These are phyloP conservation scores for Chytriomyces sp. DNA, from an alignment of 192 early-diverging fungal species.

Conservation along the genomic window DNA sequence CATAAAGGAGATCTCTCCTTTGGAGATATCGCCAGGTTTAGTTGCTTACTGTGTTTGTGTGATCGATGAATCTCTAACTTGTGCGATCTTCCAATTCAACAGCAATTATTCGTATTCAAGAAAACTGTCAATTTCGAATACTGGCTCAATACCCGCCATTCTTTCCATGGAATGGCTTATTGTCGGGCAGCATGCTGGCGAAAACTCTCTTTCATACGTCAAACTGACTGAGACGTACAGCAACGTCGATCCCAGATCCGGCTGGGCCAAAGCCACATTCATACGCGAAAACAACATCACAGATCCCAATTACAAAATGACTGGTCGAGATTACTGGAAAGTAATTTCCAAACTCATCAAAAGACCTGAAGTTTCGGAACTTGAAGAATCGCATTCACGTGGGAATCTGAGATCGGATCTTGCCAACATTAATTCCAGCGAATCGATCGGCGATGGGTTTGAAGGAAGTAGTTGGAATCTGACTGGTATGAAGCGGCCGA, in stretches of 20 bases:
- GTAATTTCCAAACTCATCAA: slow-evolving; percentile 53
- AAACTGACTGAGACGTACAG: slow-evolving; percentile 56
- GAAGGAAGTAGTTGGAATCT: not conserved
- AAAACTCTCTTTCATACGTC: slow-evolving; percentile 42
- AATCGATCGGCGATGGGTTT: not conserved
- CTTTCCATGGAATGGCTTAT: slow-evolving; percentile 63
- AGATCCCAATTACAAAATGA: slow-evolving; percentile 34
- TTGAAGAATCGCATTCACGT: not conserved
- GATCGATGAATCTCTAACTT: too few relatives aligned
- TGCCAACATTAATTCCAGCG: not conserved
- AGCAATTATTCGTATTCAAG: slow-evolving; percentile 57
- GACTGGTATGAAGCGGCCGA: not conserved
- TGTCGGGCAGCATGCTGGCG: slow-evolving; percentile 53
- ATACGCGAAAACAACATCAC: slow-evolving; percentile 46
- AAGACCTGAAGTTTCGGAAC: slow-evolving; percentile 43
- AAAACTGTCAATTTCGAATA: slow-evolving; percentile 57
- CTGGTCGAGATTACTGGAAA: slow-evolving; percentile 50
- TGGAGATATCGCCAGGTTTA: slow-evolving; percentile 60
- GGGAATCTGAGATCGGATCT: not conserved
- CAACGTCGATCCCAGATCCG: slow-evolving; percentile 58
- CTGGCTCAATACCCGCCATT: slow-evolving; percentile 61
- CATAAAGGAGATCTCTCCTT: slow-evolving; percentile 66
- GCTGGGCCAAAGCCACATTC: slow-evolving; percentile 57
- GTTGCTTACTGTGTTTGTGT: too few relatives aligned
- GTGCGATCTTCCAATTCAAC: too few relatives aligned